Evolutionary conservation across 345 rosid genomes (phyloP), one percentile per base, ranked within the genome.

Genomic region (Rubroshorea leprosula): DNA sequence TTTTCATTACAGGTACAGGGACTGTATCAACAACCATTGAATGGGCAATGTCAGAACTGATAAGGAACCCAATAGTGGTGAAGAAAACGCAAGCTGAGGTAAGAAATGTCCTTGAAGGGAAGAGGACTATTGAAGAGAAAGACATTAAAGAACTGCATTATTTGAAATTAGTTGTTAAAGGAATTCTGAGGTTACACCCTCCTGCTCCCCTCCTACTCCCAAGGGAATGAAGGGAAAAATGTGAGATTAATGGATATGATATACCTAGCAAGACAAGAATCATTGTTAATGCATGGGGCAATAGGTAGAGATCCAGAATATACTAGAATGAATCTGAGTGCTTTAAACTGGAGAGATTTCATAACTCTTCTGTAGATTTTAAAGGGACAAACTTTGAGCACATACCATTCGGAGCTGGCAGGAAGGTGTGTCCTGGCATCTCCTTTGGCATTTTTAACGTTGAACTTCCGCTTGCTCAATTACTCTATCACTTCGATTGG

Each of bases 11-110:
- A n/a, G n/a, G n/a, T n/a, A n/a, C n/a, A n/a, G n/a, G n/a, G n/a
- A n/a, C n/a, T n/a, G n/a, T n/a, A n/a, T n/a, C n/a, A n/a, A n/a
- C n/a, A n/a, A n/a, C n/a, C n/a, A n/a, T n/a, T n/a, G n/a, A n/a
- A n/a, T 78, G 82, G 82, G 73, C 67, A 9, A 68, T 74, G 72
- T 51, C 71, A 3, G 78, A 73, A 62, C 15, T 73, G n/a, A 14
- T 67, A 23, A 73, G 11, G 20, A 77, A 74, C 45, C 77, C 72
- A 4, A 43, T 23, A 14, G 73, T 66, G 21, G 35, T 74, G 65
- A 17, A 51, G 23, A 74, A 64, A 61, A 63, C 60, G 9, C 79
- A 78, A 49, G 54, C 48, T 0, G 79, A 74, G 44, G 66, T 78
- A 35, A 54, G 77, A 41, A 3, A 53, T 12, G 56, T 45, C 13